phyloP scores from a whole-genome alignment of 169 alveolate species.

The Plasmodium berghei region DNA sequence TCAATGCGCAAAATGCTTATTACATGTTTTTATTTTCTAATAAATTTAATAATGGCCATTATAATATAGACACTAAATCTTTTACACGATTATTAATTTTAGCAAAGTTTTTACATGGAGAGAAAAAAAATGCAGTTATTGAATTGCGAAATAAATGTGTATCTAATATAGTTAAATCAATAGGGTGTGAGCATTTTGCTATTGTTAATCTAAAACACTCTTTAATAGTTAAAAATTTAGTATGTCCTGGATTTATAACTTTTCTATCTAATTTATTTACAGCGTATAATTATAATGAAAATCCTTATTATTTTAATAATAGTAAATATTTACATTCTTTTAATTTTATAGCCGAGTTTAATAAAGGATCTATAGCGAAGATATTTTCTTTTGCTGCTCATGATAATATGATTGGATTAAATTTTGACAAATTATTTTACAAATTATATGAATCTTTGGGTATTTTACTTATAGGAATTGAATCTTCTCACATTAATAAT shows the following conservation, averaged over 20 bases:
- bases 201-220: slow-evolving; percentile 67
- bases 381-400: slow-evolving; percentile 65
- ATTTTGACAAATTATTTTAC: slow-evolving; percentile 60
- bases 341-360: slow-evolving; percentile 39
- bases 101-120: slow-evolving; percentile 47
- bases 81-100: slow-evolving; percentile 67
- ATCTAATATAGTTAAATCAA: slow-evolving; percentile 55
- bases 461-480: slow-evolving; percentile 67
- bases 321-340: slow-evolving; percentile 10
- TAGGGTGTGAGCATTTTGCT: slow-evolving; percentile 62
- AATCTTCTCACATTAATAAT: slow-evolving; percentile 14
- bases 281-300: slow-evolving; percentile 47
- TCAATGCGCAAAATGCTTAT: slow-evolving; percentile 74
- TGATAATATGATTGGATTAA: slow-evolving; percentile 69
- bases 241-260: slow-evolving; percentile 66
- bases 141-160: slow-evolving; percentile 69
- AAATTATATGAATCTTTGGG: slow-evolving; percentile 65
- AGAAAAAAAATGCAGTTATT: slow-evolving; percentile 58
- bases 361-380: slow-evolving; percentile 51
- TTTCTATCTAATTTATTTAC: slow-evolving; percentile 52
- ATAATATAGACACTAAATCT: slow-evolving; percentile 72
- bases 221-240: slow-evolving; percentile 55
- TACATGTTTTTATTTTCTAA: slow-evolving; percentile 54
- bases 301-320: slow-evolving; percentile 10
- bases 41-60: slow-evolving; percentile 34